Conservation (phyloP, 139 green algal genomes). For the Edaphochlamys debaryana region DNA sequence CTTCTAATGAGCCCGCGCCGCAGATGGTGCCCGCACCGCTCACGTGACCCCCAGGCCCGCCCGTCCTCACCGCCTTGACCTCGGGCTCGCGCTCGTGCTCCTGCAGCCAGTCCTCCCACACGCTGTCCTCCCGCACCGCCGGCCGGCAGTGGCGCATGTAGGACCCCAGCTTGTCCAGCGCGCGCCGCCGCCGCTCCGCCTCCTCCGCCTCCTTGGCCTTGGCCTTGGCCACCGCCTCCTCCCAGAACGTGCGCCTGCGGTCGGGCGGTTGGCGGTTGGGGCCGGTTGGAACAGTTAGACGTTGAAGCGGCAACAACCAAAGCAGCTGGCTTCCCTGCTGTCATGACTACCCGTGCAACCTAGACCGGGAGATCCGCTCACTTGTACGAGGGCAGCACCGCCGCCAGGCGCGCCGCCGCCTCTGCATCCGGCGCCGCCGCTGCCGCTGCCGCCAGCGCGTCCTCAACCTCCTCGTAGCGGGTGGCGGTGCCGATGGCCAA, state of each 20-base stretch:
- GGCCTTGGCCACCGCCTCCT: slow-evolving; percentile 67
- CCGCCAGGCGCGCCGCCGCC: neutral
- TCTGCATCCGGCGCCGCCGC: slow-evolving; percentile 1
- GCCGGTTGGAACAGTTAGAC: too few species aligned
- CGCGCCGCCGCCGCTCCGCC: slow-evolving; percentile 36
- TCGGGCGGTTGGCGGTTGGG: too few species aligned
- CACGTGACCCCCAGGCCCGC: too few species aligned
- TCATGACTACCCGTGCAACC: too few species aligned
- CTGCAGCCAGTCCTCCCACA: slow-evolving; percentile 39
- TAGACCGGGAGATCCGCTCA: too few species aligned
- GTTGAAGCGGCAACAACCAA: too few species aligned
- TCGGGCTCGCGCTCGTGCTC: slow-evolving; percentile 59
- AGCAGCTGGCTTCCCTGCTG: too few species aligned
- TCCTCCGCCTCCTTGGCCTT: slow-evolving; percentile 55
- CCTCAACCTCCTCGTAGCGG: slow-evolving; percentile 25
- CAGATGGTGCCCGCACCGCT: too few species aligned
- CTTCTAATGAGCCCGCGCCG: too few species aligned
- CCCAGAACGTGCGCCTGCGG: slow-evolving; percentile 68
- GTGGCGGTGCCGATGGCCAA: slow-evolving; percentile 24
- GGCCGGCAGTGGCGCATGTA: slow-evolving; percentile 36
- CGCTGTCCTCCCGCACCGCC: neutral
- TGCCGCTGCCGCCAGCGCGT: slow-evolving; percentile 38
- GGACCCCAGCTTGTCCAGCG: slow-evolving; percentile 22
- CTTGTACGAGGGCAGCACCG: slow-evolving; percentile 12
- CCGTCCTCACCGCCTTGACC: slow-evolving; percentile 60